A percentile compares a stretch with the other conserved stretches of the same genome.
Evolutionary conservation across 352 stramenopile genomes (phyloP).

Genomic region (Globisporangium orthogonon): DNA sequence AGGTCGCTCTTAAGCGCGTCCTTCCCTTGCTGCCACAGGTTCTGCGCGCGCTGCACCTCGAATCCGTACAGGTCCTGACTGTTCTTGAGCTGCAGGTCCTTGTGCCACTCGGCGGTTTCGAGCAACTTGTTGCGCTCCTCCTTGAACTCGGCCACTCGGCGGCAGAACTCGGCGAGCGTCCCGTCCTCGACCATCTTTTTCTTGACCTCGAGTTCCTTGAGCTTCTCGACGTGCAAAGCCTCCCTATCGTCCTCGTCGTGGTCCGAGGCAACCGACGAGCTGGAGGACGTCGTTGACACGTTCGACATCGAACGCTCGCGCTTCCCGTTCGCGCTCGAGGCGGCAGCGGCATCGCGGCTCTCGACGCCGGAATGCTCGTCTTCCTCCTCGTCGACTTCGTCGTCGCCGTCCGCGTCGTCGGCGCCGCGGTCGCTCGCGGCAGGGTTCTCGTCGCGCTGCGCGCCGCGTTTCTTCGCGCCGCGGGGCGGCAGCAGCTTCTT

Average conservation of each 20-base stretch:
- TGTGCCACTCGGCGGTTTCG: constrained; percentile 72
- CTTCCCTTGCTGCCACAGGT: constrained; percentile 64
- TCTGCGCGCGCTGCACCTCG: constrained; percentile 60
- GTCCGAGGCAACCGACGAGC: constrained; percentile 43
- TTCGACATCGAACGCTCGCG: constrained; percentile 59
- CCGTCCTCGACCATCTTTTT: constrained; percentile 81
- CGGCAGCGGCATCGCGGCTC: constrained; percentile 10
- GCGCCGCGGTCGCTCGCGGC: constrained; percentile 10
- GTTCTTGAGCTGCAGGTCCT: constrained; percentile 83
- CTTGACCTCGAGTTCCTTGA: constrained; percentile 77
- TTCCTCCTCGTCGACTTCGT: constrained; percentile 16
- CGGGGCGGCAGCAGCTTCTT: constrained; percentile 12
- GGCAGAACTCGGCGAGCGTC: constrained; percentile 75
- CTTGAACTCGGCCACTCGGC: constrained; percentile 79
- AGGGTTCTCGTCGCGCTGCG: constrained; percentile 8
- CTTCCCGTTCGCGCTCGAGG: constrained; percentile 7
- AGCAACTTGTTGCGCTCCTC: constrained; percentile 70
- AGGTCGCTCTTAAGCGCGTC: constrained; percentile 47
- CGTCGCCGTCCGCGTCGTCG: constrained; percentile 20
- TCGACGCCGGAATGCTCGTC: constrained; percentile 13
- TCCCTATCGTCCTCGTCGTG: constrained; percentile 29
- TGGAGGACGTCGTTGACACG: constrained; percentile 59
- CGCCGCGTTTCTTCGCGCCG: constrained; percentile 19
- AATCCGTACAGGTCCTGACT: constrained; percentile 72
- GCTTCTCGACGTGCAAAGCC: constrained; percentile 38